Conservation (phyloP, 176 grass and related monocot species). For the Alopecurus myosuroides region DNA sequence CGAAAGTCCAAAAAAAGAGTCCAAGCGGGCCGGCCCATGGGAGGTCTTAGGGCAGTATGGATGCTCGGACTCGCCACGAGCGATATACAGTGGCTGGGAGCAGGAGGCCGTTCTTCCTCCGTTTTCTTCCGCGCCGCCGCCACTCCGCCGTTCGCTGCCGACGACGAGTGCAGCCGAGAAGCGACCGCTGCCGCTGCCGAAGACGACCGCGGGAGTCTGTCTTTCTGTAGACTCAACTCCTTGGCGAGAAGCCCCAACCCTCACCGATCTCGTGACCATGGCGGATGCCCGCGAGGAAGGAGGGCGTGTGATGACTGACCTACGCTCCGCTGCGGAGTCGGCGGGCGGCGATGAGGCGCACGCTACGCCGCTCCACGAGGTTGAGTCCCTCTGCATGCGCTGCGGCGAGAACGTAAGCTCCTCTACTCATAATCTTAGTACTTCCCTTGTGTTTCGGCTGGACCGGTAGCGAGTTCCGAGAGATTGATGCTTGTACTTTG, state of each 20-base stretch:
- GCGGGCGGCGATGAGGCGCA: constrained; percentile 37
- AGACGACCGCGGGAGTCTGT: too few relatives aligned
- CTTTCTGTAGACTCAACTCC: background rate
- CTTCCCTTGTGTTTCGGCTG: background rate
- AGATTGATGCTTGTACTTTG: background rate
- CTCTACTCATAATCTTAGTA: too few relatives aligned
- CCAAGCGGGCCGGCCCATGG: too few relatives aligned
- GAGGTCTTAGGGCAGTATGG: too few relatives aligned
- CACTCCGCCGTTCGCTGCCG: too few relatives aligned
- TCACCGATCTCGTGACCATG: constrained; percentile 11
- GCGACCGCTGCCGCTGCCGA: too few relatives aligned
- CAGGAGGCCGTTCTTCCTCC: too few relatives aligned
- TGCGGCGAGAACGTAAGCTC: constrained; percentile 74
- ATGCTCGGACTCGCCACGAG: too few relatives aligned
- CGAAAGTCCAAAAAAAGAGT: too few relatives aligned
- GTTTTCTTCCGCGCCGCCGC: too few relatives aligned
- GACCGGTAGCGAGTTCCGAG: background rate
- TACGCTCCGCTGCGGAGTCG: constrained; percentile 65
- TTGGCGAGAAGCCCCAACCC: background rate
- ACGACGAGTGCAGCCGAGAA: too few relatives aligned
- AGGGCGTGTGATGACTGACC: constrained; percentile 39
- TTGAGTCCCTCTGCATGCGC: constrained; percentile 98
- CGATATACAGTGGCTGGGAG: too few relatives aligned
- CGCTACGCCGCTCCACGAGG: constrained; percentile 60
- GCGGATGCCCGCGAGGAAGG: constrained; percentile 35